These are phyloP conservation scores for Ophiostoma montium DNA, from an alignment of 2,329 filamentous ascomycete genomes.

Conservation along the genomic window DNA sequence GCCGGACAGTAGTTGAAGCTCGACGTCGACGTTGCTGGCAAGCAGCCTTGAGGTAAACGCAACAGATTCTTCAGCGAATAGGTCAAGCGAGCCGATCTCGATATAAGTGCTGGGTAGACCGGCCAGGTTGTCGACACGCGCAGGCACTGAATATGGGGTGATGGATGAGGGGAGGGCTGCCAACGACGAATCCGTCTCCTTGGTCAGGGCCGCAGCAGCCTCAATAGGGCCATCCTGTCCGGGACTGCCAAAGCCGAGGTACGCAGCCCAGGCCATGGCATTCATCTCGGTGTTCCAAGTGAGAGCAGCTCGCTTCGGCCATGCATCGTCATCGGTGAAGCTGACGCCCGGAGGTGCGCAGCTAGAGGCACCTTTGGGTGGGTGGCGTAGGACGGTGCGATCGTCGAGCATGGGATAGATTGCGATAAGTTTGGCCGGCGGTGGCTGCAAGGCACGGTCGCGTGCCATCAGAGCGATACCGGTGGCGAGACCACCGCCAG, in stretches of 20 bases:
- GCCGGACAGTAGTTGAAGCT: conserved; percentile 21
- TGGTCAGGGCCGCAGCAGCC: conserved; percentile 4
- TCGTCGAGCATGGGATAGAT: conserved; percentile 27
- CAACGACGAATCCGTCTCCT: not conserved
- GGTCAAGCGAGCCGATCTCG: conserved; percentile 24
- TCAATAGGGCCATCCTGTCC: conserved; percentile 1
- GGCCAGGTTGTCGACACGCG: conserved; percentile 9
- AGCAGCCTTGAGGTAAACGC: conserved; percentile 21
- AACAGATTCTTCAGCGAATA: conserved; percentile 24
- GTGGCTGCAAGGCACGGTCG: conserved; percentile 18
- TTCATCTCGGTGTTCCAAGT: conserved; percentile 16
- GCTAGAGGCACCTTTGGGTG: conserved; percentile 12
- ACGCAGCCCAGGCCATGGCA: conserved; percentile 16
- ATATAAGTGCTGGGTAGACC: conserved; percentile 25
- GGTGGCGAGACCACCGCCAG: conserved; percentile 17
- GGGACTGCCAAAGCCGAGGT: conserved; percentile 12
- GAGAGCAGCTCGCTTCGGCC: conserved; percentile 9
- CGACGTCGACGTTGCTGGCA: conserved; percentile 21
- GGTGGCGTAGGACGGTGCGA: conserved; percentile 12
- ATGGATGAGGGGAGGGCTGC: conserved; percentile 12
- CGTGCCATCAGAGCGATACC: conserved; percentile 27
- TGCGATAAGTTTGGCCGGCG: conserved; percentile 21
- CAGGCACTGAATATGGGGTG: conserved; percentile 15
- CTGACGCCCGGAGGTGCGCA: not conserved
- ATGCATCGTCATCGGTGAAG: conserved; percentile 8